Evolutionary conservation across 352 stramenopile species (phyloP), one percentile per base, ranked within the genome.

Genomic region (Lagenidium giganteum): DNA sequence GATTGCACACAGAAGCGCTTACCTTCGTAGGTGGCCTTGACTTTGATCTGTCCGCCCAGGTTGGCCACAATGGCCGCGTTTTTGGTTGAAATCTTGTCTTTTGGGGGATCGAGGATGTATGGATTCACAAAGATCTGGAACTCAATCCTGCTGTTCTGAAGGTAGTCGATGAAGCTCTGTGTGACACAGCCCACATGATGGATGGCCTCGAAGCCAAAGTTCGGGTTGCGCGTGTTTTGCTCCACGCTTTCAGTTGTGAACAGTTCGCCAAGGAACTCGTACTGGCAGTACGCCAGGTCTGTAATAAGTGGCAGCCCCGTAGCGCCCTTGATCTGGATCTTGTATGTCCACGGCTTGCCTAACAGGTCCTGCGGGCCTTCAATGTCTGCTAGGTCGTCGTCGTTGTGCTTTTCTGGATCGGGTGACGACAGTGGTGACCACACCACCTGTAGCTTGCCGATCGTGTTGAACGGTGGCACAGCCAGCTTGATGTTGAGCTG

Each of bases 161-260:
- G 60, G 42, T 91, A 95, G 42, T 83, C 66, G 21, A 97, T 67
- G 34, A 97, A 96, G 33, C 85, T 77, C 42, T 87, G 70, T 20
- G 83, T 95, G 18, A 96, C 87, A 24, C 67, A 82, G 33, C 80
- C 60, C 4, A 97, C 69, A 40, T 95, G 79, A 53, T 97, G 90
- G 13, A 95, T 61, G 24, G 68, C 82, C 37, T 85, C 66, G 62
- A 97, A 97, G 51, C 94, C 91, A 46, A 97, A 95, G 24, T 84
- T 73, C 1, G 89, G 75, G 26, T 82, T 96, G 14, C 80, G 65
- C 20, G 83, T 93, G 38, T 89, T 83, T 34, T 93, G 82, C 57
- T 96, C 82, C 14, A 96, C 84, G 41, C 74, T 91, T 42, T 96
- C 89, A 8, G 89, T 96, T 34, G 80, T 96, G 54, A 94, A 97